Base-by-base conservation (phyloP, 139 green algal genomes). In the Chlamydomonas sp. region DNA sequence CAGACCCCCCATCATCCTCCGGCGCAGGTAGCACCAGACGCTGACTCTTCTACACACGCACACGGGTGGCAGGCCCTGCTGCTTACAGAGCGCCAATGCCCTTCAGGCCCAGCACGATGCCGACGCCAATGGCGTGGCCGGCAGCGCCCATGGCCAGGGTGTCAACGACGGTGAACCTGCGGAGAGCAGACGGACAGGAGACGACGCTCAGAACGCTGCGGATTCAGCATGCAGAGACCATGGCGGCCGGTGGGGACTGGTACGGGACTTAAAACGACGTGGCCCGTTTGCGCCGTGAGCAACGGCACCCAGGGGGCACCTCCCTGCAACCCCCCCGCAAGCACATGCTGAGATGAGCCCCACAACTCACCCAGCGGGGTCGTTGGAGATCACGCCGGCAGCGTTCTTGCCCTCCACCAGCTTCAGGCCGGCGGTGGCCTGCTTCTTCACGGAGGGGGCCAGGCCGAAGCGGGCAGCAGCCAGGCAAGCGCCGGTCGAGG, bases 381-480 rank as follows among this genome's bases (percentile, higher is more conserved):
- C 97, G 87, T 91, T 93, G 77, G 90, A 94, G 58, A 89, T 87
- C 0, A 98, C 89, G 79, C 95, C 95, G 31, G 92, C 90, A 12
- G 88, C 78, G 75, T 90, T 92, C 69, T 87, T 78, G 64, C 91
- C 90, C 80, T 96, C 93, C 60, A 92, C 84, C 86, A 99, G 91
- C 91, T 98, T 98, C 16, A 99, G 92, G 75, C 93, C 94, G 77
- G 96, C 91, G 79, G 89, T 12, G 9, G 80, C 92, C 79, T 90
- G 84, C 83, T 93, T 94, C 91, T 96, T 99, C 18, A 95, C 93
- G 57, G 96, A 96, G 61, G 97, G 97, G 31, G 97, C 97, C 58
- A 99, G 91, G 84, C 97, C 97, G 79, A 99, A 98, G 83, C 97
- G 94, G 89, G 95, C 97, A 61, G 97, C 97, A 59, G 94, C 89